A percentile compares a stretch with the other conserved stretches of the same genome.
phyloP scores from a whole-genome alignment of 768 basidiomycete genomes.

The Naganishia randhawae region DNA sequence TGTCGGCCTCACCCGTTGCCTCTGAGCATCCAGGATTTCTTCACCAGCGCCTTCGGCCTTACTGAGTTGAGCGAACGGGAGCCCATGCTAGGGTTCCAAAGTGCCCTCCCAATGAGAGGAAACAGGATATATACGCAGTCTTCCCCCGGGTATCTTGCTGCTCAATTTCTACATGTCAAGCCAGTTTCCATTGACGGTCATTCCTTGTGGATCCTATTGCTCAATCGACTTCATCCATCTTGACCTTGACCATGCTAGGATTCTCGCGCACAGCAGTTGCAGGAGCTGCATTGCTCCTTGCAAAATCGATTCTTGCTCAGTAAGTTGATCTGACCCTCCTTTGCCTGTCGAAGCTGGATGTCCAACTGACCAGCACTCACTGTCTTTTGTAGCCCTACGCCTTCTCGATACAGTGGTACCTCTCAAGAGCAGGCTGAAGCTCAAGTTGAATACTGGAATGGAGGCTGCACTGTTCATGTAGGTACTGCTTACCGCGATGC shows the following conservation, averaged over 20 bases:
- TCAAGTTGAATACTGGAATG: constrained; percentile 17
- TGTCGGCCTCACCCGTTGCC: constrained; percentile 49
- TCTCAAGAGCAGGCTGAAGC: constrained; percentile 15
- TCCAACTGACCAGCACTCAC: too few relatives aligned
- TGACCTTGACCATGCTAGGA: constrained; percentile 1
- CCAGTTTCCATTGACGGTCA: neutral
- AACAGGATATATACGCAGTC: neutral
- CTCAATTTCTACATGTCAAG: neutral
- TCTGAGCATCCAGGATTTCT: neutral
- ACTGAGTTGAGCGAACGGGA: neutral
- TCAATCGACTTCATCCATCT: too few relatives aligned
- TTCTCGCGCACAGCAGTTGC: neutral
- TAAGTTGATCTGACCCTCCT: neutral
- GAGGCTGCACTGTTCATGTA: constrained; percentile 19
- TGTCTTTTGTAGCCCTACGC: constrained; percentile 1
- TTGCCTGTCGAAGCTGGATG: neutral
- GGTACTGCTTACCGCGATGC: neutral
- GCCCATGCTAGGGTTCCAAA: neutral
- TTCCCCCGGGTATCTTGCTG: neutral
- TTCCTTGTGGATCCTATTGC: neutral
- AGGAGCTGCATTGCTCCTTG: neutral
- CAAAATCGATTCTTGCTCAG: neutral
- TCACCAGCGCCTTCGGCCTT: neutral
- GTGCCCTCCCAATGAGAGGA: neutral
- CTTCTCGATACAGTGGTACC: constrained; percentile 23